Conservation (phyloP, 192 early-diverging fungal species). For the Mortierella antarctica region DNA sequence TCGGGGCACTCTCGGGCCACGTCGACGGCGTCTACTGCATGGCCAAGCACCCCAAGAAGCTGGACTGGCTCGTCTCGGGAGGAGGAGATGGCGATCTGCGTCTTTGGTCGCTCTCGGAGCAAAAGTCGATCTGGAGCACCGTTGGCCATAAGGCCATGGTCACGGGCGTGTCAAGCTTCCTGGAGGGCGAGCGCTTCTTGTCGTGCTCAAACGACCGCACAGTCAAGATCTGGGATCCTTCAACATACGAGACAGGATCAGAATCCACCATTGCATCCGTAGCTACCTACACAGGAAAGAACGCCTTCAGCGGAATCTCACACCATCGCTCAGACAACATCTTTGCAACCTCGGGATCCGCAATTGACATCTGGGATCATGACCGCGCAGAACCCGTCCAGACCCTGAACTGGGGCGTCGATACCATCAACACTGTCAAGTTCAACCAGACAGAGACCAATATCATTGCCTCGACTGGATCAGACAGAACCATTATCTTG, state of each 20-base stretch:
- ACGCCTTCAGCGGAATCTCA: slow-evolving; percentile 86
- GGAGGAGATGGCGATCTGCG: slow-evolving; percentile 96
- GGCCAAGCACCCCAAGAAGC: slow-evolving; percentile 91
- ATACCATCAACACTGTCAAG: slow-evolving; percentile 93
- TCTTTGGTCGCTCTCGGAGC: slow-evolving; percentile 87
- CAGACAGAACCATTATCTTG: slow-evolving; percentile 92
- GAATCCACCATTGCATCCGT: slow-evolving; percentile 56
- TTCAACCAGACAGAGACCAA: slow-evolving; percentile 98
- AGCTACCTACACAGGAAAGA: slow-evolving; percentile 82
- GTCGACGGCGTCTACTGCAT: slow-evolving; percentile 96
- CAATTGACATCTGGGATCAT: slow-evolving; percentile 96
- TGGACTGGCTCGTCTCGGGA: slow-evolving; percentile 88
- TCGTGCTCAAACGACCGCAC: slow-evolving; percentile 96
- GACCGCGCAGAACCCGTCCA: slow-evolving; percentile 83
- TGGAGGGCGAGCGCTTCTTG: slow-evolving; percentile 74
- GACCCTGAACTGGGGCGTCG: slow-evolving; percentile 91
- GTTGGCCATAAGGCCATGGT: slow-evolving; percentile 89
- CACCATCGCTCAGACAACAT: slow-evolving; percentile 87
- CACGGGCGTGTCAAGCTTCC: slow-evolving; percentile 82
- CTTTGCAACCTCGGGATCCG: slow-evolving; percentile 91
- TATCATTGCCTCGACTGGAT: slow-evolving; percentile 92
- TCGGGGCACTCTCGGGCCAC: slow-evolving; percentile 90
- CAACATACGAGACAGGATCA: slow-evolving; percentile 39
- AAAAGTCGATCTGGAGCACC: slow-evolving; percentile 81
- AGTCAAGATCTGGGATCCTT: slow-evolving; percentile 91